Percentiles rank a stretch among this genome's conserved stretches.
These are phyloP conservation scores for Phytophthora megakarya DNA, from an alignment of 352 stramenopile genomes.

Conservation along the genomic window DNA sequence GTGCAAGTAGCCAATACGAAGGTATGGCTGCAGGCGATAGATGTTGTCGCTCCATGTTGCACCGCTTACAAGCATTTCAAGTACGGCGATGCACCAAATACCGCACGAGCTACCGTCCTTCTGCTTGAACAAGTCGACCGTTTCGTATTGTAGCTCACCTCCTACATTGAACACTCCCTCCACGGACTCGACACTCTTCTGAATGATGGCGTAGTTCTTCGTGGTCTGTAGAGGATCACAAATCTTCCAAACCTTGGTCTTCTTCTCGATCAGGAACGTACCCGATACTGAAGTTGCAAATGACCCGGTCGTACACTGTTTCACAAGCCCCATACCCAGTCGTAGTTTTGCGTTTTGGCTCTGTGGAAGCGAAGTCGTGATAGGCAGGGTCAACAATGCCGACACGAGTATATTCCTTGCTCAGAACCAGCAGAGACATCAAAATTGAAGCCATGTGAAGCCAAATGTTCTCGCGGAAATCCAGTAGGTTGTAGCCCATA, in stretches of 20 bases:
- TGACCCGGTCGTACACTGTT: too few species aligned
- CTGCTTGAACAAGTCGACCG: slow-evolving; percentile 3
- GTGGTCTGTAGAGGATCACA: too few species aligned
- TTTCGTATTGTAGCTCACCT: too few species aligned
- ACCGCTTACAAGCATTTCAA: background rate
- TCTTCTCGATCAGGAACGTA: background rate
- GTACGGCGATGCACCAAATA: slow-evolving; percentile 2
- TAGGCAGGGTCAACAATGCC: too few species aligned
- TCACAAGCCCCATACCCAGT: too few species aligned
- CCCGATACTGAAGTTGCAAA: background rate
- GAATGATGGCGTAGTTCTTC: too few species aligned
- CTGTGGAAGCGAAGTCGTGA: background rate
- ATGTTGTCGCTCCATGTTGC: background rate
- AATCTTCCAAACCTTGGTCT: background rate
- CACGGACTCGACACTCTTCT: too few species aligned
- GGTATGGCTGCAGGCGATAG: background rate
- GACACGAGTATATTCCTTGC: background rate
- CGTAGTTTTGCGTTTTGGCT: background rate
- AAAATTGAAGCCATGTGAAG: background rate
- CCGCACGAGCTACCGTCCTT: background rate
- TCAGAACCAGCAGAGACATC: background rate
- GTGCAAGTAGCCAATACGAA: background rate
- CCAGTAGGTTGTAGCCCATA: background rate
- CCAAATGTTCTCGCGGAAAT: slow-evolving; percentile 1
- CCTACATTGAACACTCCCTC: too few species aligned